Evolutionary conservation across 495 filamentous ascomycete genomes (phyloP).

Genomic region (Tuber magnatum): DNA sequence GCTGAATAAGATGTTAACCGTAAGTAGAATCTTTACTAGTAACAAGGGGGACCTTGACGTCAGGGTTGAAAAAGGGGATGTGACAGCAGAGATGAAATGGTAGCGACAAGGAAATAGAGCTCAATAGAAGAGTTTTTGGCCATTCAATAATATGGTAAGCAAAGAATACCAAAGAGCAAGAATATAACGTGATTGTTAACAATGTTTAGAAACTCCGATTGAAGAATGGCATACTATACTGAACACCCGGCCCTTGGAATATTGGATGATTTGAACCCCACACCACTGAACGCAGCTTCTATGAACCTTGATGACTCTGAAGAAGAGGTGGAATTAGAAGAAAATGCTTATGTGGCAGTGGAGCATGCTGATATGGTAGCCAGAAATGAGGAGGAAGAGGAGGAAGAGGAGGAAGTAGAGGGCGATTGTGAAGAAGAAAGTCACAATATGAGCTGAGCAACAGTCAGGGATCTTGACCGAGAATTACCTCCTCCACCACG

Average conservation of each 20-base stretch:
- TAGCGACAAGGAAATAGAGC: background rate
- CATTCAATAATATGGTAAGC: background rate
- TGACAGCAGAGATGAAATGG: background rate
- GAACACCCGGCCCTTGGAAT: background rate
- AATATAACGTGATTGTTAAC: background rate
- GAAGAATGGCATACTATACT: background rate
- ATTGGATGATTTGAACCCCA: background rate
- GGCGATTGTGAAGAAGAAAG: background rate
- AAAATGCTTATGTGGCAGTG: background rate
- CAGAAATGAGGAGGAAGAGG: background rate
- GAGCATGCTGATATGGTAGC: background rate
- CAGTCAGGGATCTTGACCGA: background rate
- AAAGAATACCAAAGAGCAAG: background rate
- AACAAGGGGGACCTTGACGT: background rate
- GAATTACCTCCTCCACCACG: background rate
- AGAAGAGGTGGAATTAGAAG: background rate
- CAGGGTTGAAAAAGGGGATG: background rate
- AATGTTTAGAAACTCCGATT: background rate
- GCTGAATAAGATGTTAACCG: background rate
- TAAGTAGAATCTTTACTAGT: background rate
- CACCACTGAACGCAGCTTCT: background rate
- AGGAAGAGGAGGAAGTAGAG: background rate
- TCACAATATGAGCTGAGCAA: background rate
- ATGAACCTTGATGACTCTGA: background rate
- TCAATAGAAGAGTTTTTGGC: background rate